phyloP scores from a whole-genome alignment of 2,329 filamentous ascomycete species.

The Dactylellina drechsleri region DNA sequence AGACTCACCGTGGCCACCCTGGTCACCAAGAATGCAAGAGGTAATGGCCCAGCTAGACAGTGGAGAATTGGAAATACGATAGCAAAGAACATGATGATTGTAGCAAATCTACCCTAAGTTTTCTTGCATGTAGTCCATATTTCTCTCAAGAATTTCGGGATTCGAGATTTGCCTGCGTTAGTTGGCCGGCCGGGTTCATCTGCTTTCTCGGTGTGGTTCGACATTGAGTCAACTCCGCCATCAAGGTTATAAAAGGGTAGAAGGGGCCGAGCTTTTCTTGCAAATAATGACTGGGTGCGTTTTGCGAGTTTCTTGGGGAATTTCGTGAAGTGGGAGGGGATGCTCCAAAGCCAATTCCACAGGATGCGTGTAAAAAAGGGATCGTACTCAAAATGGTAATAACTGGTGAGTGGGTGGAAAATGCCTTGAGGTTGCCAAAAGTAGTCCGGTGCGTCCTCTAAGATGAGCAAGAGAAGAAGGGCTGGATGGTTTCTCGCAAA shows the following conservation, averaged over 20 bases:
- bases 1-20: conserved; percentile 10
- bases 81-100: conserved; percentile 5
- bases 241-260: background rate
- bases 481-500: background rate
- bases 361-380: background rate
- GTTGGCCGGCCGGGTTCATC: background rate
- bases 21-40: conserved; percentile 13
- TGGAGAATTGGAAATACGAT: conserved; percentile 37
- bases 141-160: background rate
- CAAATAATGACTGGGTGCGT: background rate
- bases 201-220: background rate
- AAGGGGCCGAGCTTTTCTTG: background rate
- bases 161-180: background rate
- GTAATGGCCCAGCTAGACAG: conserved; percentile 29
- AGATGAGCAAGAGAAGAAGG: background rate
- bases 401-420: background rate
- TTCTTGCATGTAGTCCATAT: conserved; percentile 6
- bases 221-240: background rate
- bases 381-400: background rate
- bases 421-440: background rate
- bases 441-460: background rate
- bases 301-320: background rate
- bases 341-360: background rate
- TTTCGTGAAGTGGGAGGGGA: background rate
- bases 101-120: background rate